Conservation (phyloP, 129 eudicot species). For the Lonicera japonica region DNA sequence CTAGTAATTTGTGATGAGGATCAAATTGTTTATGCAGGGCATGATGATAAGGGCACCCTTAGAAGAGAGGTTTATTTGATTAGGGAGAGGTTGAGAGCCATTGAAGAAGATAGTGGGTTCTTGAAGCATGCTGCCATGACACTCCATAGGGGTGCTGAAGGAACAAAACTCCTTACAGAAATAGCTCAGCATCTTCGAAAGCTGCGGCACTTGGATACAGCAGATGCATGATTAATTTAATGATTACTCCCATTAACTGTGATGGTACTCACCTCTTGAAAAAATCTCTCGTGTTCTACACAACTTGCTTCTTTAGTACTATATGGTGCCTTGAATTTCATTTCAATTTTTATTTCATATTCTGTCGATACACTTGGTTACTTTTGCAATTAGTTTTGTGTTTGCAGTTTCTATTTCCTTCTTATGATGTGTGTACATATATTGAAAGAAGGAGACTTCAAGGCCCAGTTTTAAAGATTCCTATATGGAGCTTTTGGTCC, state of each 20-base stretch:
- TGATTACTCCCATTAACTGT: not conserved
- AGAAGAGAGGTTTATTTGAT: constrained; percentile 54
- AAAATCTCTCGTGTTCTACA: not conserved
- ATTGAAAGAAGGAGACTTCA: constrained; percentile 5
- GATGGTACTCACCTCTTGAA: constrained; percentile 2
- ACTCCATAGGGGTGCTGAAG: constrained; percentile 60
- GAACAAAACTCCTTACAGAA: constrained; percentile 70
- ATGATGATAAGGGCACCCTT: constrained; percentile 34
- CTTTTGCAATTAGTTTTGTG: not conserved
- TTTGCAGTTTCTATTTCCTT: constrained; percentile 11
- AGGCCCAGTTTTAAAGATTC: not conserved
- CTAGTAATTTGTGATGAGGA: not conserved
- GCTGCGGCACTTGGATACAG: constrained; percentile 31
- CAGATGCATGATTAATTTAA: constrained; percentile 23
- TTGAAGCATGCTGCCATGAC: constrained; percentile 72
- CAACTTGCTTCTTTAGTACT: not conserved
- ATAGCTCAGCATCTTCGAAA: constrained; percentile 75
- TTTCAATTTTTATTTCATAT: not conserved
- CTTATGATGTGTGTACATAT: constrained; percentile 14
- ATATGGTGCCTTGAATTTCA: not conserved
- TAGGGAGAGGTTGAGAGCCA: constrained; percentile 53
- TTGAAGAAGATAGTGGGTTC: constrained; percentile 84
- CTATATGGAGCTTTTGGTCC: constrained; percentile 1
- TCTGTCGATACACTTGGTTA: not conserved
- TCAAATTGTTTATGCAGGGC: constrained; percentile 9